Evolutionary conservation across 2,329 filamentous ascomycete genomes (phyloP).

Genomic region (Cryphonectria radicalis): DNA sequence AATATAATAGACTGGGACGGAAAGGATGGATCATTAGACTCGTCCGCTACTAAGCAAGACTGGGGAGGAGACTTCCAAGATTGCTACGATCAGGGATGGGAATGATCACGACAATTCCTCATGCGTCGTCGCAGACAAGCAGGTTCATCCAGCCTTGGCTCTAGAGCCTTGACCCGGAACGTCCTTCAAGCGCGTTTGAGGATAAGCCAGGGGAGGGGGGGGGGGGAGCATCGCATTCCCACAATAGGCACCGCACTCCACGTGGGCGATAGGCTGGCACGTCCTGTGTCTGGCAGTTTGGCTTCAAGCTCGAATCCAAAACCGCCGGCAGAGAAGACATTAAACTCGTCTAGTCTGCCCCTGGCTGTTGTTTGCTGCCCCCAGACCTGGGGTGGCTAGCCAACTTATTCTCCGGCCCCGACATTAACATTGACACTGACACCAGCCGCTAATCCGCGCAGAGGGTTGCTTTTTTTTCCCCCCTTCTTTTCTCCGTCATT

Average conservation of each 20-base stretch:
- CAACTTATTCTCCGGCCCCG: constrained; percentile 3
- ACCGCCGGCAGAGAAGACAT: not conserved
- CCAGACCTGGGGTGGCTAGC: not conserved
- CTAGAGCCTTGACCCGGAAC: constrained; percentile 1
- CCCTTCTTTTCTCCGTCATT: not conserved
- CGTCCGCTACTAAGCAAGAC: not conserved
- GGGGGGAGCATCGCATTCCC: constrained; percentile 13
- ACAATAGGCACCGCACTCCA: constrained; percentile 12
- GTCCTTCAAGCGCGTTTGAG: constrained; percentile 27
- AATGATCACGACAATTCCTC: not conserved
- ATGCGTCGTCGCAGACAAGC: not conserved
- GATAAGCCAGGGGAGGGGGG: constrained; percentile 21
- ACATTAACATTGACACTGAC: not conserved
- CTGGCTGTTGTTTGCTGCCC: not conserved
- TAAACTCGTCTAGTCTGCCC: not conserved
- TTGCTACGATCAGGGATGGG: not conserved
- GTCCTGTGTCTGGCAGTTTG: constrained; percentile 10
- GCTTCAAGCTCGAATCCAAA: constrained; percentile 3
- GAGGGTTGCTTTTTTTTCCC: not conserved
- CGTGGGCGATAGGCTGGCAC: constrained; percentile 28
- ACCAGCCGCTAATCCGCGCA: not conserved
- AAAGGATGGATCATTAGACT: not conserved
- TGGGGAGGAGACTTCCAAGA: not conserved
- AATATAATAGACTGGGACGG: not conserved
- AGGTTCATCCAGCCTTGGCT: not conserved